Evolutionary conservation across 2,329 filamentous ascomycete species (phyloP).

Genomic region (Paecilomyces variotii): DNA sequence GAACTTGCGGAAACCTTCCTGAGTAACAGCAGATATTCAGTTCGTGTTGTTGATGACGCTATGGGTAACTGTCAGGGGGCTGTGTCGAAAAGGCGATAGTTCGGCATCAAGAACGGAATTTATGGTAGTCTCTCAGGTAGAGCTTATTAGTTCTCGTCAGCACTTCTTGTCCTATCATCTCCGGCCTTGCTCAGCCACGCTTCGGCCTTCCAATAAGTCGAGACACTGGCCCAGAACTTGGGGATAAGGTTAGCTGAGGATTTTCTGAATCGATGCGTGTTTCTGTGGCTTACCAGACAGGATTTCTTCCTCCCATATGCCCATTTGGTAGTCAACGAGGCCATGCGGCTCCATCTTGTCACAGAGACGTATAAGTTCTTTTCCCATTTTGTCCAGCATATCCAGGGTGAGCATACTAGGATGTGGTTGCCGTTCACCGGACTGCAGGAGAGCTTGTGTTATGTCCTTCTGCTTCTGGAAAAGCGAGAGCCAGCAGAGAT

Average conservation of each 20-base stretch:
- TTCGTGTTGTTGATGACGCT: background rate
- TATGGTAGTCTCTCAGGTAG: background rate
- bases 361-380: conserved; percentile 72
- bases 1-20: background rate
- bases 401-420: conserved; percentile 60
- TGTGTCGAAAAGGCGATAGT: background rate
- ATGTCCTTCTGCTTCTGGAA: conserved; percentile 78
- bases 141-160: background rate
- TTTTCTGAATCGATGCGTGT: conserved; percentile 11
- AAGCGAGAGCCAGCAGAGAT: conserved; percentile 79
- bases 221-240: conserved; percentile 47
- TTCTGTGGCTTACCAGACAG: conserved; percentile 57
- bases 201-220: conserved; percentile 42
- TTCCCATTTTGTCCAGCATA: conserved; percentile 68
- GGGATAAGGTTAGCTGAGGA: background rate
- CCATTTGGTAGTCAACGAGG: conserved; percentile 95
- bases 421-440: conserved; percentile 48
- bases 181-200: conserved; percentile 7
- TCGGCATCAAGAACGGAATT: background rate
- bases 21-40: background rate
- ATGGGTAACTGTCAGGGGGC: background rate
- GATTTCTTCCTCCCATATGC: conserved; percentile 91
- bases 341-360: conserved; percentile 83
- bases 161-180: background rate
- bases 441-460: conserved; percentile 51